Evolutionary conservation across 2,329 filamentous ascomycete species (phyloP).

Genomic region (Pyrenophora teres): DNA sequence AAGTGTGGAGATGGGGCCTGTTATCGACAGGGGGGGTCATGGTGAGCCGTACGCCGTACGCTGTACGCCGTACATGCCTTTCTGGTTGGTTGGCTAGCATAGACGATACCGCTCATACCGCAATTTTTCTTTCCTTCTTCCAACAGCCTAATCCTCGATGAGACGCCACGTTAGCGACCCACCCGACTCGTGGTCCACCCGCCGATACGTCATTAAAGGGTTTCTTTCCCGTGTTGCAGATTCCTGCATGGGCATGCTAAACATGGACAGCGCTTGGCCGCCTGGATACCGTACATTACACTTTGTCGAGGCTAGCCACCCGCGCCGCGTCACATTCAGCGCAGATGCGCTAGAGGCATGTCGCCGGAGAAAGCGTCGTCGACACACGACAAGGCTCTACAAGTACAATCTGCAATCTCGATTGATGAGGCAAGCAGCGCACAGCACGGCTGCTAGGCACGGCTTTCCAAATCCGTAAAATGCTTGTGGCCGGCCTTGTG

Average conservation of each 20-base stretch:
- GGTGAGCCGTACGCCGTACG: too few species aligned
- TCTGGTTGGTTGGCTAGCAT: conserved; percentile 13
- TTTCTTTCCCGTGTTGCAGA: conserved; percentile 41
- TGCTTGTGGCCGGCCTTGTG: conserved; percentile 15
- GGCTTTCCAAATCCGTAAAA: conserved; percentile 18
- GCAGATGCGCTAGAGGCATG: conserved; percentile 5
- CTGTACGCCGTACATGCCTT: background rate
- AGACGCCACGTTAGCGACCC: conserved; percentile 45
- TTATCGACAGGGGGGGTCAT: conserved; percentile 8
- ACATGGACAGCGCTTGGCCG: conserved; percentile 28
- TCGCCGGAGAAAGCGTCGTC: conserved; percentile 18
- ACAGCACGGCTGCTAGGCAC: conserved; percentile 19
- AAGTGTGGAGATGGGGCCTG: conserved; percentile 19
- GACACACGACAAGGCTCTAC: conserved; percentile 30
- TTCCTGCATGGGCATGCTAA: conserved; percentile 41
- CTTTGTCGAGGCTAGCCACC: conserved; percentile 6
- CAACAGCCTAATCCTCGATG: conserved; percentile 27
- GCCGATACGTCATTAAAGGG: conserved; percentile 43
- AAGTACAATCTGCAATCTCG: conserved; percentile 18
- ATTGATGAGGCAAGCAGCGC: conserved; percentile 26
- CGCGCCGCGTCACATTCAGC: conserved; percentile 19
- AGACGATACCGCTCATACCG: conserved; percentile 30
- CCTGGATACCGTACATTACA: conserved; percentile 13
- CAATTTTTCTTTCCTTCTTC: conserved; percentile 23
- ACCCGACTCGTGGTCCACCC: conserved; percentile 43